phyloP scores from a whole-genome alignment of 257 asterid species.

The Primulina tabacum region DNA sequence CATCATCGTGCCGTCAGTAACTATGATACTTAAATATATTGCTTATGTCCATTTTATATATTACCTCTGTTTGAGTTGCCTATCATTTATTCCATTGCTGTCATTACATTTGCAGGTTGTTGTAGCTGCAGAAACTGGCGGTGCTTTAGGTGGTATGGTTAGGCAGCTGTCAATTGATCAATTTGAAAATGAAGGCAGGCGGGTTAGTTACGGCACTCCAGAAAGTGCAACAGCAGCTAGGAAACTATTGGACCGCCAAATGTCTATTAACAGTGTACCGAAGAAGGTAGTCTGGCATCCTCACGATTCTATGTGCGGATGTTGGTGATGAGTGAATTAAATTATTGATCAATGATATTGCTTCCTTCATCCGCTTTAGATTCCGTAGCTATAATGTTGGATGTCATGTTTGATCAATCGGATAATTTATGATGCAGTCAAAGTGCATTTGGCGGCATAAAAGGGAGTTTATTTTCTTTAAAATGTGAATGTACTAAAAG shows the following conservation, averaged over 20 bases:
- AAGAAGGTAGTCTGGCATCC: conserved; percentile 59
- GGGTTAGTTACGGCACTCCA: conserved; percentile 98
- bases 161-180: conserved; percentile 99
- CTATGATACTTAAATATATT: conserved; percentile 24
- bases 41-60: neutral
- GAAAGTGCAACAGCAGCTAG: conserved; percentile 98
- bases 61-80: conserved; percentile 17
- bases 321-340: conserved; percentile 8
- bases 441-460: conserved; percentile 18
- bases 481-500: conserved; percentile 17
- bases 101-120: conserved; percentile 64
- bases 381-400: conserved; percentile 9
- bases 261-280: conserved; percentile 92
- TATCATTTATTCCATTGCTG: conserved; percentile 21
- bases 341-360: conserved; percentile 14
- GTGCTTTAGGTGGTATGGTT: conserved; percentile 98
- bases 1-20: conserved; percentile 98
- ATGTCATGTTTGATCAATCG: neutral
- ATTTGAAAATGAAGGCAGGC: conserved; percentile 96
- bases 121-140: conserved; percentile 98
- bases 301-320: neutral
- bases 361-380: conserved; percentile 15
- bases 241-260: conserved; percentile 91
- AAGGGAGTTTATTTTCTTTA: conserved; percentile 6
- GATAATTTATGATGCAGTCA: conserved; percentile 7